Base-by-base conservation (phyloP, 2,329 filamentous ascomycete genomes). In the Aspergillus melleus region DNA sequence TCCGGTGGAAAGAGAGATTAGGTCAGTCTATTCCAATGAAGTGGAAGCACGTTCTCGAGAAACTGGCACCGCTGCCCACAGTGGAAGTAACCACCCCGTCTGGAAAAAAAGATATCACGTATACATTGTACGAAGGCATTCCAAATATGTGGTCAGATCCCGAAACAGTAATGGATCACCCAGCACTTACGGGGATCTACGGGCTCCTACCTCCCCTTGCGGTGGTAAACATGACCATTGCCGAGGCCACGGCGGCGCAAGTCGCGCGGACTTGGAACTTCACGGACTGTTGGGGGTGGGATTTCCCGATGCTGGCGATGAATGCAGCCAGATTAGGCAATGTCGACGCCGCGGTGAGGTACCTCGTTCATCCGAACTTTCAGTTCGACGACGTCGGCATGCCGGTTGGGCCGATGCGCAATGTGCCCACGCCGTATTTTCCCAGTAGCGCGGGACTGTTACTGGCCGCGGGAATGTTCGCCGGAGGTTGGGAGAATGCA, bases 371-470 rank as follows among this genome's bases (percentile, higher is more conserved):
- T 69, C 71, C 76, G 1, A 74, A 80, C 24, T 86, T 83, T 56
- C 68, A 73, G 47, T 86, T 86, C 67, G 83, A 86, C 71, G 83
- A 84, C 64, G 79, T 83, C 1, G 84, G 84, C 1, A 84, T 85
- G 69, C 80, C 83, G 0, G 71, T 82, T 4, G 84, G 84, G 0
- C 73, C 76, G 4, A 75, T 80, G 47, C 32, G 32, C 12, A 36
- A 36, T 14, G 84, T 85, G 9, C 77, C 83, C 1, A 86, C 84
- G 29, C 84, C 84, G 10, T 86, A 86, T 69, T 84, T 86, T 59
- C 84, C 84, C 0, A 80, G 79, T 20, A 77, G 79, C 39, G 77
- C 80, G 2, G 77, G 77, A 1, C 72, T 86, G 59, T 63, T 86
- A 65, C 67, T 84, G 32, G 82, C 82, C 0, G 74, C 83, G 59